Base-by-base conservation (phyloP, 2,329 filamentous ascomycete species). In the Claviceps paspali region DNA sequence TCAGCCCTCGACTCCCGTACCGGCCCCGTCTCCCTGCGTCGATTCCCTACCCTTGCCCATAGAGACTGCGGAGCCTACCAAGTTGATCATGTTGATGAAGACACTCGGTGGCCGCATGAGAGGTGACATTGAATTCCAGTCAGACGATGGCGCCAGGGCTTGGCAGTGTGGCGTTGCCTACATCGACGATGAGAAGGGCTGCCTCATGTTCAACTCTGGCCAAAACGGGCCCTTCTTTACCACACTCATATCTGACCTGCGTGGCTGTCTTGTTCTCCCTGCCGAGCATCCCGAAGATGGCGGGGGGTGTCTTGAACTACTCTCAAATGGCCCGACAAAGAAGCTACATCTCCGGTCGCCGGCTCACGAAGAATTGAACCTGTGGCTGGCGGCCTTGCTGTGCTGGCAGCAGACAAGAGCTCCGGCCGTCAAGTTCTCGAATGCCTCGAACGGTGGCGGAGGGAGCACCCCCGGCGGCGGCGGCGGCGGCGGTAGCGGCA, bases 331-430 rank as follows among this genome's bases (percentile, higher is more conserved):
- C 65, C 67, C 19, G 68, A 68, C 6, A 55, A 74, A 18, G 70
- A 82, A 44, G 61, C 84, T 30, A 5, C 62, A 80, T 38, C 59
- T 91, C 40, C 70, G 77, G 26, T 79, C 83, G 11, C 55, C 72
- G 7, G 67, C 68, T 3, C 57, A 69, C 23, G 70, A 76, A 15
- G 81, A 88, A 49, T 73, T 79, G 45, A 81, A 88, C 47, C 65
- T 79, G 17, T 91, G 83, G 83, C 72, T 87, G 39, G 83, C 83
- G 11, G 82, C 82, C 6, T 57, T 91, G 31, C 64, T 88, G 23
- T 84, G 79, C 52, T 91, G 83, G 83, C 80, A 86, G 53, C 81
- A 84, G 44, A 65, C 85, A 41, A 71, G 73, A 18, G 75, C 77
- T 1, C 65, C 67, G 9, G 67, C 67, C 10, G 60, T 70, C 40